Evolutionary conservation across 2,329 filamentous ascomycete species (phyloP).

Genomic region (Xylaria multiplex): DNA sequence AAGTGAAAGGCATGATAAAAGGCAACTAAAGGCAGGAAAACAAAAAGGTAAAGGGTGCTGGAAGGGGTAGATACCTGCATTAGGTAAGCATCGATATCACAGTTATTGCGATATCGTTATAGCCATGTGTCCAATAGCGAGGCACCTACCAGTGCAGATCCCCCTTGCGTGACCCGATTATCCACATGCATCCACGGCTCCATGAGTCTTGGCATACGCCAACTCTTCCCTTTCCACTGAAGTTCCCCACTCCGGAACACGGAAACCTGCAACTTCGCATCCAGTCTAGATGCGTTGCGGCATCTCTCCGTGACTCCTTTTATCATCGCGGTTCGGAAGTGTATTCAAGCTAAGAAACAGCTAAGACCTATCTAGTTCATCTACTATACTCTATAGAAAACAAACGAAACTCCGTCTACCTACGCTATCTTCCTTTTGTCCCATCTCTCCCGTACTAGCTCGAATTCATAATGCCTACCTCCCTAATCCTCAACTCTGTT

Average conservation of each 20-base stretch:
- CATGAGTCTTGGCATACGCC: constrained; percentile 20
- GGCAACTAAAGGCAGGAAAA: too few species aligned
- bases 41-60: too few species aligned
- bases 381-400: constrained; percentile 1
- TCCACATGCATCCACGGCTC: constrained; percentile 10
- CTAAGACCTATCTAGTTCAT: background rate
- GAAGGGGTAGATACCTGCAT: too few species aligned
- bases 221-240: background rate
- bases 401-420: background rate
- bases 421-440: background rate
- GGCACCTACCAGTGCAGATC: too few species aligned
- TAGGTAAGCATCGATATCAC: too few species aligned
- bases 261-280: constrained; percentile 23
- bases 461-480: constrained; percentile 22
- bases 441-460: background rate
- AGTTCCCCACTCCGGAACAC: constrained; percentile 21
- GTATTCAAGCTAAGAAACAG: constrained; percentile 3
- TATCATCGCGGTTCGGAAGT: constrained; percentile 6
- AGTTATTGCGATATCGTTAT: too few species aligned
- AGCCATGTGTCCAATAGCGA: too few species aligned
- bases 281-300: constrained; percentile 9
- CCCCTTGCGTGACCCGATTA: too few species aligned
- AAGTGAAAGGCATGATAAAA: too few species aligned
- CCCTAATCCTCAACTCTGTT: background rate
- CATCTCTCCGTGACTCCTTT: background rate